Evolutionary conservation across 305 asterid genomes (phyloP), one percentile per base, ranked within the genome.

Genomic region (Lippia alba): DNA sequence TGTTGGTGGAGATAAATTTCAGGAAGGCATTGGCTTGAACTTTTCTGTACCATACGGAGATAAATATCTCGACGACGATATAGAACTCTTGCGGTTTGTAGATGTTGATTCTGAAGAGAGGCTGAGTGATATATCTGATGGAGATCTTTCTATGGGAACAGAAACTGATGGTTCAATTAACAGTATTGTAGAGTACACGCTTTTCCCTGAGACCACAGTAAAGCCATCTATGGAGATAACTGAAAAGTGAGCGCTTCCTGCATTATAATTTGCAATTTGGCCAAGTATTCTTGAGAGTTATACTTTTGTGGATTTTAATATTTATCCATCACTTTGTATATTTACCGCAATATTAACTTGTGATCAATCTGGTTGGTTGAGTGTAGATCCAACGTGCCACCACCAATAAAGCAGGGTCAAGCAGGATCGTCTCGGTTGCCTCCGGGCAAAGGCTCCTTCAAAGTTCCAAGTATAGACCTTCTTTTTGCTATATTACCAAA

Each of bases 91-190:
- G 69, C 90, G 92, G 64, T 76, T 90, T n/a, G 97, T 92, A 72
- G 99, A 87, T 71, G 90, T 74, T 8, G 98, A 95, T 72, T 87
- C 90, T 5, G 96, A 94, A 32, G 97, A 90, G 82, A 87, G 97
- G 68, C 88, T 95, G 24, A 94, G 99, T 78, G 96, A 94, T 80
- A 87, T 95, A 72, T 95, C 99, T 32, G 99, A 95, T 81, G 84
- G 98, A 10, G 97, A 81, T 78, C 96, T 95, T 62, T 90, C 98
- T 36, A 92, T 86, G 96, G 96, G 90, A 68, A 92, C 98, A 4
- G 99, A 94, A 79, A 84, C 98, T 44, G 99, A 94, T 74, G 88
- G 91, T 69, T 90, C 96, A 1, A 64, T 83, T 56, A 88, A 79
- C 82, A 91, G 96, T 74, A 87, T 88, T 33, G 89, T 87, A 9